These are phyloP conservation scores for Scolecobasidium constrictum DNA, from an alignment of 2,329 filamentous ascomycete genomes.

Conservation along the genomic window DNA sequence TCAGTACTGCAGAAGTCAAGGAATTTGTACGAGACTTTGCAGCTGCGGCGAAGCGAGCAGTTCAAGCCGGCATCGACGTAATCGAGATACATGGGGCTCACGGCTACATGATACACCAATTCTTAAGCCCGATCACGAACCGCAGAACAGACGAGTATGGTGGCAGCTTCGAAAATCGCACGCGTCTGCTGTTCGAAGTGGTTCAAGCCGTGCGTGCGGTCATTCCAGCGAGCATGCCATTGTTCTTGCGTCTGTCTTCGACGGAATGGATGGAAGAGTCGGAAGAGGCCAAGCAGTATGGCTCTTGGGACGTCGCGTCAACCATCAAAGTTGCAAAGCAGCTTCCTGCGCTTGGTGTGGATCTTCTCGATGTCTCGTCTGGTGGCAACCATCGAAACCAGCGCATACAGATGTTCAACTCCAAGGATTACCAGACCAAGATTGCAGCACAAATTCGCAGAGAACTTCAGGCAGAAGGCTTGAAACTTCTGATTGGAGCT, in stretches of 20 bases:
- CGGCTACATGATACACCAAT: slow-evolving; percentile 32
- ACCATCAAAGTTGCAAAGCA: slow-evolving; percentile 29
- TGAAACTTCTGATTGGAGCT: slow-evolving; percentile 36
- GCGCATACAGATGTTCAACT: slow-evolving; percentile 27
- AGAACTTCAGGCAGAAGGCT: slow-evolving; percentile 21
- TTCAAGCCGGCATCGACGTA: slow-evolving; percentile 19
- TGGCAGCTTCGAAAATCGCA: slow-evolving; percentile 29
- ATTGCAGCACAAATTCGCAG: slow-evolving; percentile 36
- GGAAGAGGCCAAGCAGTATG: slow-evolving; percentile 18
- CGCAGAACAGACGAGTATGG: slow-evolving; percentile 31
- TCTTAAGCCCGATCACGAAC: slow-evolving; percentile 29
- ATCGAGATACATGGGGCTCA: slow-evolving; percentile 23
- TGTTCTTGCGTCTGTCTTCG: slow-evolving; percentile 24
- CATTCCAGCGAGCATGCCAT: slow-evolving; percentile 23
- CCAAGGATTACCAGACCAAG: slow-evolving; percentile 38
- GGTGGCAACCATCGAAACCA: slow-evolving; percentile 35
- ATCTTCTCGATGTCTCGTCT: slow-evolving; percentile 35
- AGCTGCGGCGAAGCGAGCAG: slow-evolving; percentile 6
- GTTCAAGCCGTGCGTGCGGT: slow-evolving; percentile 23
- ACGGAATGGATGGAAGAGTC: slow-evolving; percentile 27
- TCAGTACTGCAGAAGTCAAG: slow-evolving; percentile 9
- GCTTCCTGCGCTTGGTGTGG: slow-evolving; percentile 30
- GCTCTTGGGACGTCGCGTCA: slow-evolving; percentile 29
- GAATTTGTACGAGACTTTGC: slow-evolving; percentile 10
- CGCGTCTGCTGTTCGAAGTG: slow-evolving; percentile 29